phyloP scores from a whole-genome alignment of 2,329 filamentous ascomycete genomes.

The Penicillium sp. region DNA sequence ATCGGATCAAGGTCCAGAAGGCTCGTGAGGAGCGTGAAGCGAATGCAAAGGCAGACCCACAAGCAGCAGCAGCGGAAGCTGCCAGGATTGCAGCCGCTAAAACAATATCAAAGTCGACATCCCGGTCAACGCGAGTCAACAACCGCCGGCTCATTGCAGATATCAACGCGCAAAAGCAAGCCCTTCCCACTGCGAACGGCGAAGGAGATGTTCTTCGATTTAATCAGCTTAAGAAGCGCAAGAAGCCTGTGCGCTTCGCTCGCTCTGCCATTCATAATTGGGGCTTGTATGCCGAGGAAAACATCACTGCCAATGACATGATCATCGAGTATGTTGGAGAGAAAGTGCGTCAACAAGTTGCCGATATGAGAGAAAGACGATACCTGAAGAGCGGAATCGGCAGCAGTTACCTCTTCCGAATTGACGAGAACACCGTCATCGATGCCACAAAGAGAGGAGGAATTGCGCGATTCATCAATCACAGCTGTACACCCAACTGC shows the following conservation, averaged over 20 bases:
- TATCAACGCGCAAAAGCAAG: constrained; percentile 89
- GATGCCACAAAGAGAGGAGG: constrained; percentile 98
- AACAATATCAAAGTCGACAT: constrained; percentile 80
- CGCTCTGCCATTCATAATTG: constrained; percentile 98
- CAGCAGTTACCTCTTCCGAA: constrained; percentile 95
- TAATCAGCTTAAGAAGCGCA: constrained; percentile 98
- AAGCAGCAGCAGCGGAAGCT: constrained; percentile 65
- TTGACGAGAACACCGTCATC: constrained; percentile 95
- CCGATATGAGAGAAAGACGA: constrained; percentile 87
- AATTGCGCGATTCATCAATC: constrained; percentile 96
- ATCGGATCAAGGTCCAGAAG: constrained; percentile 94
- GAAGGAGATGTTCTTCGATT: constrained; percentile 93
- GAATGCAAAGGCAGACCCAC: constrained; percentile 63
- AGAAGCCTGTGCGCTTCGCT: constrained; percentile 98
- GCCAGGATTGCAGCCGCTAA: constrained; percentile 75
- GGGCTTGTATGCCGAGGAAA: constrained; percentile 96
- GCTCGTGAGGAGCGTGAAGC: constrained; percentile 85
- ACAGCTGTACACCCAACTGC: constrained; percentile 97
- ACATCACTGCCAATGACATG: constrained; percentile 96
- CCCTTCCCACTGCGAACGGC: constrained; percentile 62
- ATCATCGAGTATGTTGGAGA: constrained; percentile 99
- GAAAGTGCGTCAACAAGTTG: constrained; percentile 93
- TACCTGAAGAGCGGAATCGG: constrained; percentile 97
- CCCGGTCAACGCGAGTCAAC: constrained; percentile 89
- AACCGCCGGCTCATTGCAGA: constrained; percentile 93